phyloP scores from a whole-genome alignment of 495 filamentous ascomycete genomes.

The Neurospora sp. region DNA sequence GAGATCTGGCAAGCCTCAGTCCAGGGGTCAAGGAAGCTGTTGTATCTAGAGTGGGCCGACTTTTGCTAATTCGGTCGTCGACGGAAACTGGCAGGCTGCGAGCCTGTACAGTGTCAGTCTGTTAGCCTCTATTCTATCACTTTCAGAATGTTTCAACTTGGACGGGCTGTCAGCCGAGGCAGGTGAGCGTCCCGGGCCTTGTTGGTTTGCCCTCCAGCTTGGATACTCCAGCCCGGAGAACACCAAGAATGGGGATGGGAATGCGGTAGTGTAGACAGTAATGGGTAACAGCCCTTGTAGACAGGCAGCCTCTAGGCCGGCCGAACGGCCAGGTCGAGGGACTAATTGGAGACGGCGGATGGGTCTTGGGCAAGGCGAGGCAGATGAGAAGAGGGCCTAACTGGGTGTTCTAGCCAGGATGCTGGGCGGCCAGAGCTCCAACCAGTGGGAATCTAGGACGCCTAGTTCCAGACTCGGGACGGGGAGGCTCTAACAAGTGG shows the following conservation, averaged over 20 bases:
- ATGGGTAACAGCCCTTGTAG: not conserved
- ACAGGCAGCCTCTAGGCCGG: not conserved
- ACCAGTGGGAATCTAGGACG: not conserved
- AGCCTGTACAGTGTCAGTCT: not conserved
- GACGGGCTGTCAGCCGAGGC: not conserved
- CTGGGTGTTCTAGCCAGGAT: not conserved
- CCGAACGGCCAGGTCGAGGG: not conserved
- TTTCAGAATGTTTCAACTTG: not conserved
- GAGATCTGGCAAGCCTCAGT: conserved; percentile 18
- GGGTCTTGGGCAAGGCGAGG: not conserved
- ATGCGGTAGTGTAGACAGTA: not conserved
- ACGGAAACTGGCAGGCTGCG: not conserved
- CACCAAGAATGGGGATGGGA: not conserved
- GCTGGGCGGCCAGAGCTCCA: not conserved
- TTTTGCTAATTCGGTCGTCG: not conserved
- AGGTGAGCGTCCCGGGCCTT: not conserved
- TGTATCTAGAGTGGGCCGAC: conserved; percentile 10
- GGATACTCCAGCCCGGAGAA: not conserved
- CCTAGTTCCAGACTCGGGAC: not conserved
- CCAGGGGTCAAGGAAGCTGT: conserved; percentile 1
- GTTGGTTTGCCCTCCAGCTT: not conserved
- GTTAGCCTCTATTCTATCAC: not conserved
- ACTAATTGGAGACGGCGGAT: not conserved
- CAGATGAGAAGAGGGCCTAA: not conserved
- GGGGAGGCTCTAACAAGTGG: not conserved